Base-by-base conservation (phyloP, 164 flowering plant species). In the Aristolochia californica region DNA sequence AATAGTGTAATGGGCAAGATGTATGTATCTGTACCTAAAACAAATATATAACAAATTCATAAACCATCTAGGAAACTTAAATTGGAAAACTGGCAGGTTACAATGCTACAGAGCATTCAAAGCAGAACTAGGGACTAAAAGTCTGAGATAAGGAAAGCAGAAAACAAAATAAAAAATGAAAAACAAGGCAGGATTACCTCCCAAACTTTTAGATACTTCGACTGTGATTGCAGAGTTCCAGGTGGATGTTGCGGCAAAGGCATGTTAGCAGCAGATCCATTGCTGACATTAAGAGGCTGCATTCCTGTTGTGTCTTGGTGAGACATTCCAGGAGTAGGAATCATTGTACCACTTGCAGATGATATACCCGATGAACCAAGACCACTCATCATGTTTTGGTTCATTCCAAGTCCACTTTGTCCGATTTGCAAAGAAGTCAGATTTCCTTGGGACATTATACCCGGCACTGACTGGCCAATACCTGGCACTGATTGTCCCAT, bases 151-250 rank as follows among this genome's bases (percentile, higher is more conserved):
- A 34, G 40, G 40, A 34, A 34, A 34, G 10, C 10, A 5, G 5
- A 34, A 34, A 34, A 34, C 10, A 34, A 34, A n/a, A n/a, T n/a
- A n/a, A n/a, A n/a, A n/a, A n/a, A n/a, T n/a, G n/a, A n/a, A n/a
- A n/a, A n/a, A 5, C 17, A 54, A 20, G 20, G 26, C 26, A 23
- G 28, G 56, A 52, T 71, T 78, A 86, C 98, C 90, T 88, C 96
- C 98, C 96, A 91, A 23, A 91, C 87, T 82, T 70, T 88, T 7
- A 91, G 75, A 78, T 88, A 91, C 77, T 83, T 91, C 51, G 90
- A 82, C 56, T 83, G 96, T 63, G 83, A 68, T 61, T 77, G 87
- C 57, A 81, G 5, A 55, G 77, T 67, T 58, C 80, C 65, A 47
- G 97, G 59, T 26, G 81, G 47, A 50, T 80, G 90, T 61, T 87